Conservation (phyloP, 108 stramenopile genomes). For the Chaetoceros tenuissimus region DNA sequence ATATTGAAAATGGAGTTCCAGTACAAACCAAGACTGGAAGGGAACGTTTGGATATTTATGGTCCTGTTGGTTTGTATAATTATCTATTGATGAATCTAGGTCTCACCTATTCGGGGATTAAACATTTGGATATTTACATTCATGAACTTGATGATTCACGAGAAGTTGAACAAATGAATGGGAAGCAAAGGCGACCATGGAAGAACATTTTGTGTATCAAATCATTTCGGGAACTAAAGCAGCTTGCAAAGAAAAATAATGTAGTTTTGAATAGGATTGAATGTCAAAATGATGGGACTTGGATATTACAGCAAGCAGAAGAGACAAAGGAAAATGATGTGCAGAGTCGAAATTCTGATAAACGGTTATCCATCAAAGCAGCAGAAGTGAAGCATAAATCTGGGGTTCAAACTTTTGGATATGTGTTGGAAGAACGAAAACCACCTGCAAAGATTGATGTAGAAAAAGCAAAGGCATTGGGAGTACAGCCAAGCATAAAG, state of each 20-base stretch:
- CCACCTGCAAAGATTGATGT: constrained; percentile 54
- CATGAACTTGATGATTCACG: constrained; percentile 48
- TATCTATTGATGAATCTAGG: constrained; percentile 52
- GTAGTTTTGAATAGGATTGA: constrained; percentile 21
- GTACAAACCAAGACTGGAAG: neutral
- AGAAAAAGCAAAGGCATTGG: constrained; percentile 49
- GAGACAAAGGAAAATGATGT: constrained; percentile 3
- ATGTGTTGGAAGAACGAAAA: constrained; percentile 54
- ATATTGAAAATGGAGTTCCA: neutral
- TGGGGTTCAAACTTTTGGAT: constrained; percentile 78
- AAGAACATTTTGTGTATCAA: constrained; percentile 30
- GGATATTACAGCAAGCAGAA: constrained; percentile 45
- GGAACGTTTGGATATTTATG: constrained; percentile 76
- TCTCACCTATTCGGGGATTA: constrained; percentile 38
- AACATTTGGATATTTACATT: constrained; percentile 41
- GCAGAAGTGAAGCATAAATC: constrained; percentile 68
- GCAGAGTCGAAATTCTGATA: constrained; percentile 7
- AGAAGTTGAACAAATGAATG: neutral
- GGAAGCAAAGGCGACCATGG: constrained; percentile 19
- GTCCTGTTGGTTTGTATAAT: constrained; percentile 72
- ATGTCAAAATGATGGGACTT: constrained; percentile 40
- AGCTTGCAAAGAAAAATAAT: constrained; percentile 3
- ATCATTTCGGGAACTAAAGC: neutral
- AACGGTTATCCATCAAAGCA: constrained; percentile 48
- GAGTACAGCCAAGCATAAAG: constrained; percentile 49